Percentiles rank a stretch among this genome's conserved stretches.
Conservation (phyloP, 2,329 filamentous ascomycete species). For the Hypoxylon sp. region DNA sequence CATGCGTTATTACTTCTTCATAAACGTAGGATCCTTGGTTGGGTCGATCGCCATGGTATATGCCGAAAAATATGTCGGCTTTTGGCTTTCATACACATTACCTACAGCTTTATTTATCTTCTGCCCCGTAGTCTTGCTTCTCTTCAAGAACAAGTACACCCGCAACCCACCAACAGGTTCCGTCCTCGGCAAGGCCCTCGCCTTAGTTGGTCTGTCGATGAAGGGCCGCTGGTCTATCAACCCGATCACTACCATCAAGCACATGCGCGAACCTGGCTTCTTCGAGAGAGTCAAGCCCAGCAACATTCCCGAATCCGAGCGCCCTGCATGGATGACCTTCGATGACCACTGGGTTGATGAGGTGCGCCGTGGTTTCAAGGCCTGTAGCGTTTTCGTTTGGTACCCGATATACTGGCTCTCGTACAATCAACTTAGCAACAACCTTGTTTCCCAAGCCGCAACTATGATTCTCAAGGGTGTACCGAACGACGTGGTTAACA, state of each 20-base stretch:
- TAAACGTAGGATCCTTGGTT: slow-evolving; percentile 75
- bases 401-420: slow-evolving; percentile 74
- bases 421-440: slow-evolving; percentile 73
- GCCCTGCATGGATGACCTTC: slow-evolving; percentile 83
- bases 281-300: slow-evolving; percentile 81
- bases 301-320: slow-evolving; percentile 66
- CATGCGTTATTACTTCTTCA: slow-evolving; percentile 78
- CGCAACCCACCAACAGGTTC: slow-evolving; percentile 77
- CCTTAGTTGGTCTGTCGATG: slow-evolving; percentile 72
- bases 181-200: slow-evolving; percentile 76
- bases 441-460: slow-evolving; percentile 74
- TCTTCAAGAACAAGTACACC: slow-evolving; percentile 73
- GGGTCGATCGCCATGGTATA: slow-evolving; percentile 79
- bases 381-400: slow-evolving; percentile 80
- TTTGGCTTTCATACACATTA: slow-evolving; percentile 79
- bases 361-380: slow-evolving; percentile 77
- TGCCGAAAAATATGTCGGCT: slow-evolving; percentile 81
- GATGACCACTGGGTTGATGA: slow-evolving; percentile 89
- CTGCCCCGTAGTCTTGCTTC: slow-evolving; percentile 73
- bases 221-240: slow-evolving; percentile 76
- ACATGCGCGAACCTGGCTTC: slow-evolving; percentile 64
- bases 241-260: slow-evolving; percentile 60
- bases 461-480: slow-evolving; percentile 78
- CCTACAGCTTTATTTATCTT: slow-evolving; percentile 76
- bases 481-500: slow-evolving; percentile 83